Percentiles rank a stretch among this genome's conserved stretches.
phyloP scores from a whole-genome alignment of 1,139 yeast species.

The Nakaseomyces uthaithaninus region DNA sequence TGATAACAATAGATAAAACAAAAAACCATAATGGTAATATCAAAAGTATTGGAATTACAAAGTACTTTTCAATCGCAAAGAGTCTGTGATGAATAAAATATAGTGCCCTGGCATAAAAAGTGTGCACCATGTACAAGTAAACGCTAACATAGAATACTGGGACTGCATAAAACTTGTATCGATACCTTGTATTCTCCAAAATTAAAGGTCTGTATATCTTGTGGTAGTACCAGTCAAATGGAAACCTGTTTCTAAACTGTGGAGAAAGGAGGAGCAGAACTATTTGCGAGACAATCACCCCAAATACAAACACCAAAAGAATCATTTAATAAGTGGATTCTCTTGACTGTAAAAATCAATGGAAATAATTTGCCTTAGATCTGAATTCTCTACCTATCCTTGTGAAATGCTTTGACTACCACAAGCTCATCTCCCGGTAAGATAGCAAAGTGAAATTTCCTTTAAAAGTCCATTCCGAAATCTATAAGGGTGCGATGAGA shows the following conservation, averaged over 20 bases:
- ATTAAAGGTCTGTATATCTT: slow-evolving; percentile 23
- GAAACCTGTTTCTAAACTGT: slow-evolving; percentile 14
- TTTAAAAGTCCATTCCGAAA: too few relatives aligned
- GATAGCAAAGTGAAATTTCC: too few relatives aligned
- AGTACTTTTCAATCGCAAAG: slow-evolving; percentile 15
- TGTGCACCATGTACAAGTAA: slow-evolving; percentile 19
- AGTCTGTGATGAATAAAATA: slow-evolving; percentile 14
- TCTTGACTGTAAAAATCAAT: too few relatives aligned
- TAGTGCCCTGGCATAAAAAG: slow-evolving; percentile 16
- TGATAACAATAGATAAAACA: slow-evolving; percentile 15
- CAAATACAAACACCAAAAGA: not conserved
- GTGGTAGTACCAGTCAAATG: slow-evolving; percentile 23
- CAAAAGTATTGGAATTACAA: slow-evolving; percentile 20
- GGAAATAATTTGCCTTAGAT: too few relatives aligned
- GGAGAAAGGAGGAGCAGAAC: slow-evolving; percentile 26
- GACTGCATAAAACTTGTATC: slow-evolving; percentile 26
- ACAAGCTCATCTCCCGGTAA: too few relatives aligned
- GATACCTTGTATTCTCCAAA: slow-evolving; percentile 19
- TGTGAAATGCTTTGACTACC: too few relatives aligned
- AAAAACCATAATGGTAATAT: slow-evolving; percentile 18
- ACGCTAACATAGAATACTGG: slow-evolving; percentile 25
- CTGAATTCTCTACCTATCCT: too few relatives aligned
- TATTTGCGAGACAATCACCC: slow-evolving; percentile 16
- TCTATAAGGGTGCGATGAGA: too few relatives aligned
- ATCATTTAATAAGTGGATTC: too few relatives aligned